Conservation (phyloP, 2,329 filamentous ascomycete genomes). For the Colletotrichum orchidophilum region DNA sequence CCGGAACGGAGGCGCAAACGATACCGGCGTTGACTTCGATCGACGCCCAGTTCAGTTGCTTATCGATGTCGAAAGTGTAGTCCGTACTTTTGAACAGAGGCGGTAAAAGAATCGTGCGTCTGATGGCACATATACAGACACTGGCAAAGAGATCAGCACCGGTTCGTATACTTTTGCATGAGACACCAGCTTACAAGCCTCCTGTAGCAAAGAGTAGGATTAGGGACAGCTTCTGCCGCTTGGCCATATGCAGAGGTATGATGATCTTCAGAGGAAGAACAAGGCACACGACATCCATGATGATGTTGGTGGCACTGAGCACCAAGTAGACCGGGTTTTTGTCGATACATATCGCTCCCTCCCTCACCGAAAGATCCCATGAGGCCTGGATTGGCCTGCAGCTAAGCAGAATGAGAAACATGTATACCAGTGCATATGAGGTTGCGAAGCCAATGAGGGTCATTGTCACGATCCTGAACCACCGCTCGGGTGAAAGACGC, state of each 20-base stretch:
- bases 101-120: slow-evolving; percentile 40
- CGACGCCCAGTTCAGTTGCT: slow-evolving; percentile 43
- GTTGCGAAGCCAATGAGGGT: slow-evolving; percentile 42
- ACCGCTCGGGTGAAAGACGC: slow-evolving; percentile 39
- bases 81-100: slow-evolving; percentile 38
- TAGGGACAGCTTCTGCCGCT: slow-evolving; percentile 22
- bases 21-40: slow-evolving; percentile 33
- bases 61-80: slow-evolving; percentile 40
- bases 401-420: slow-evolving; percentile 34
- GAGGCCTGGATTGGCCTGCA: slow-evolving; percentile 22
- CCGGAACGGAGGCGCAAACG: slow-evolving; percentile 30
- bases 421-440: slow-evolving; percentile 40
- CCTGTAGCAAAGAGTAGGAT: slow-evolving; percentile 29
- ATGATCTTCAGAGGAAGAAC: slow-evolving; percentile 29
- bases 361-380: slow-evolving; percentile 12
- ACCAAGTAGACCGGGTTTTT: slow-evolving; percentile 18
- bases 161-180: too few species aligned
- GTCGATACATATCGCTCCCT: slow-evolving; percentile 8
- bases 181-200: slow-evolving; percentile 11
- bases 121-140: slow-evolving; percentile 43
- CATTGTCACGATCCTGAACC: slow-evolving; percentile 43
- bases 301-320: slow-evolving; percentile 29
- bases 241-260: slow-evolving; percentile 29
- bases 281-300: slow-evolving; percentile 31
- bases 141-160: slow-evolving; percentile 25